A percentile compares a stretch with the other conserved stretches of the same genome.
phyloP scores from a whole-genome alignment of 78 protist species.

The Salpingoeca rosetta region DNA sequence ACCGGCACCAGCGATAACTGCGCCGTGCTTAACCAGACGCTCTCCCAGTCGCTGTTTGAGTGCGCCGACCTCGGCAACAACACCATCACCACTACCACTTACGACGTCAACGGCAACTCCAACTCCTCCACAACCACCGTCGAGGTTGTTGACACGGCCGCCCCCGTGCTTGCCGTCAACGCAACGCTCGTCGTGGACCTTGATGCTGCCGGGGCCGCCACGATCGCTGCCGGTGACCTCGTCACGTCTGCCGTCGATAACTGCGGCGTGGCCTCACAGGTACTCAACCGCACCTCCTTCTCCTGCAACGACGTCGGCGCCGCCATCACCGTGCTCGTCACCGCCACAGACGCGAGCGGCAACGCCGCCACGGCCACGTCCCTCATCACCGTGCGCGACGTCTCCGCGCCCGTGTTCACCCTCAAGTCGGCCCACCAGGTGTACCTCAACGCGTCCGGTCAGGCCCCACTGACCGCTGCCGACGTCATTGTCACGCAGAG shows the following conservation, averaged over 20 bases:
- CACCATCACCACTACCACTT: too few relatives aligned
- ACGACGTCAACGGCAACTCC: neutral
- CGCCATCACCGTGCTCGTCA: neutral
- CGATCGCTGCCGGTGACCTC: neutral
- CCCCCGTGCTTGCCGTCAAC: too few relatives aligned
- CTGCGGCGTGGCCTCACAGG: too few relatives aligned
- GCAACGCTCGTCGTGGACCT: too few relatives aligned
- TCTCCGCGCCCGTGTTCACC: neutral
- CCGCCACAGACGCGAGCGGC: neutral
- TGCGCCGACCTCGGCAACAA: too few relatives aligned
- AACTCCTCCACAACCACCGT: neutral
- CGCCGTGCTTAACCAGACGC: too few relatives aligned
- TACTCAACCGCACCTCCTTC: neutral
- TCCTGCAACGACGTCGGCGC: neutral
- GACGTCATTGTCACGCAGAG: neutral
- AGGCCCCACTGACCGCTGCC: neutral
- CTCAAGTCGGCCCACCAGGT: neutral
- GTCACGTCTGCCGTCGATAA: neutral
- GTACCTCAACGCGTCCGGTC: neutral
- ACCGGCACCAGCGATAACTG: too few relatives aligned
- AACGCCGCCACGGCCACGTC: neutral
- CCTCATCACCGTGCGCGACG: neutral
- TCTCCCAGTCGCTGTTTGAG: too few relatives aligned
- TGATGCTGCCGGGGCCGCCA: neutral
- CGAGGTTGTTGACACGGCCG: neutral